phyloP scores from a whole-genome alignment of 2,329 filamentous ascomycete species.

The Epichloe festucae region DNA sequence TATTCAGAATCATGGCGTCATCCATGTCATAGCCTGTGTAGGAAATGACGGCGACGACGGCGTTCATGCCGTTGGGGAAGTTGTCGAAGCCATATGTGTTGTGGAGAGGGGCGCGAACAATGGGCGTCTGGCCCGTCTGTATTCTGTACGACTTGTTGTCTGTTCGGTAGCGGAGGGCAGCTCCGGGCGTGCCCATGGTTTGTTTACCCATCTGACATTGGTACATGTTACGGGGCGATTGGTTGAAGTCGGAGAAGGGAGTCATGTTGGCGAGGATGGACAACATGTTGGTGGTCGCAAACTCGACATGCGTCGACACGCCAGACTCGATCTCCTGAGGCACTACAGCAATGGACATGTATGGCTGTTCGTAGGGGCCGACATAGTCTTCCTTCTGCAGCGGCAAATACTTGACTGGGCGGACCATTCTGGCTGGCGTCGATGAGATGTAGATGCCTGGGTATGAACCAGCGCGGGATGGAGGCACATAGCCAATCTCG shows the following conservation, averaged over 20 bases:
- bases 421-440: constrained; percentile 70
- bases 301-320: constrained; percentile 85
- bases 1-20: constrained; percentile 99
- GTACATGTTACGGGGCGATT: constrained; percentile 98
- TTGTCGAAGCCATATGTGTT: constrained; percentile 96
- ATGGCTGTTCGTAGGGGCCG: constrained; percentile 89
- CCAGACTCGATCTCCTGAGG: constrained; percentile 78
- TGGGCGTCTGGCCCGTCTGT: constrained; percentile 89
- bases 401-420: constrained; percentile 84
- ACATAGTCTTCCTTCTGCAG: constrained; percentile 78
- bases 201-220: constrained; percentile 99
- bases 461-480: constrained; percentile 84
- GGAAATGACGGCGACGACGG: constrained; percentile 92
- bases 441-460: constrained; percentile 93
- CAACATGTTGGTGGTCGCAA: constrained; percentile 88
- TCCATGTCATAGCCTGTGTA: constrained; percentile 99
- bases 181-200: constrained; percentile 92
- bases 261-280: constrained; percentile 98
- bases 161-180: constrained; percentile 71
- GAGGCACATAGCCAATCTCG: constrained; percentile 84
- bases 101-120: constrained; percentile 83
- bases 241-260: constrained; percentile 96
- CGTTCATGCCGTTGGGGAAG: constrained; percentile 93
- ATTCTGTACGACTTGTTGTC: constrained; percentile 96
- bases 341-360: constrained; percentile 95